phyloP scores from a whole-genome alignment of 768 basidiomycete genomes.

The Mycena rebaudengoi region DNA sequence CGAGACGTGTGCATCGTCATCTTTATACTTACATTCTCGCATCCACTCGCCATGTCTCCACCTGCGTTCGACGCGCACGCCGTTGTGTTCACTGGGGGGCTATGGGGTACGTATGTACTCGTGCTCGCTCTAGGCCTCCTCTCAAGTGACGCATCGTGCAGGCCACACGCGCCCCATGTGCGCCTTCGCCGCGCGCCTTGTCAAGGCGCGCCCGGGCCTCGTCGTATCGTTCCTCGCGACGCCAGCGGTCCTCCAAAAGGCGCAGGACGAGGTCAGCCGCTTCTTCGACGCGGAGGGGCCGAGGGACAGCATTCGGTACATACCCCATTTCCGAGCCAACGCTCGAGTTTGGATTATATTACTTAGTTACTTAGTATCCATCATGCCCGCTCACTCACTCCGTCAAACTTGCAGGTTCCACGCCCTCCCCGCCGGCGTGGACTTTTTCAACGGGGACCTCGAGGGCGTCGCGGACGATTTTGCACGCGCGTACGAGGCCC shows the following conservation, averaged over 20 bases:
- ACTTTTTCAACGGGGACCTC: conserved; percentile 1
- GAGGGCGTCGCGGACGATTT: neutral
- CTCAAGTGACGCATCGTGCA: too few species aligned
- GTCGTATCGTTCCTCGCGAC: neutral
- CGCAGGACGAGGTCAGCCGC: neutral
- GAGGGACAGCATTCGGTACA: neutral
- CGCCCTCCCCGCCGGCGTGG: neutral
- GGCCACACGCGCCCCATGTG: neutral
- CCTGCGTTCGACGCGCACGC: too few species aligned
- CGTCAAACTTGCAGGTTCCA: neutral
- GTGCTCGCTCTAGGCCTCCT: neutral
- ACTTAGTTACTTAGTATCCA: too few species aligned
- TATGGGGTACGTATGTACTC: neutral
- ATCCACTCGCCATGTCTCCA: too few species aligned
- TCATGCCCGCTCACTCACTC: too few species aligned
- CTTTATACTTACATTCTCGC: too few species aligned
- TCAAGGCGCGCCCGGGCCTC: neutral
- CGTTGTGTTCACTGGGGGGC: neutral
- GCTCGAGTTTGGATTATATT: too few species aligned
- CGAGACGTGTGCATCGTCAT: too few species aligned
- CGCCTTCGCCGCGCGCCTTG: neutral
- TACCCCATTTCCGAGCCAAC: neutral
- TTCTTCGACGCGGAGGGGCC: neutral
- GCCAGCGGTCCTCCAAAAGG: neutral
- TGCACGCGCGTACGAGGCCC: neutral